Base-by-base conservation (phyloP, 2,329 filamentous ascomycete species). In the Septoria linicola region DNA sequence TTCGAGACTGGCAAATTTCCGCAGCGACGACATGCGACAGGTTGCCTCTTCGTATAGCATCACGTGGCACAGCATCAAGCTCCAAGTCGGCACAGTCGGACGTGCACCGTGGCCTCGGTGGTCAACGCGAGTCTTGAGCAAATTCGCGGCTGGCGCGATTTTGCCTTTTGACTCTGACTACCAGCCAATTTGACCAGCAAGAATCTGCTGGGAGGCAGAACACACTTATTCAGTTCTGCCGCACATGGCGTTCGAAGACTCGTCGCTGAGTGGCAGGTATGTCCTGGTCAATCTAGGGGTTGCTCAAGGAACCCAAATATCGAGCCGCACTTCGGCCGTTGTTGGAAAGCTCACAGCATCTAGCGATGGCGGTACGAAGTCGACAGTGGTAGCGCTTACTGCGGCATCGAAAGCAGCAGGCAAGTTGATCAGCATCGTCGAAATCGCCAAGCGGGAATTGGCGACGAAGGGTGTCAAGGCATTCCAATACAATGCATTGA, bases 361-460 rank as follows among this genome's bases (percentile, higher is more conserved):
- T 13, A 37, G 31, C 23, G 43, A 51, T 41, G 49, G 37, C 31
- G 51, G 36, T 8, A 41, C 50, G 23, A 49, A 72, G 54, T 14
- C 19, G 19, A 21, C 13, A 23, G 56, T 80, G 0, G 63, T 75
- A 7, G 59, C 69, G 30, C 54, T 78, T 8, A 61, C 65, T 36
- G 70, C 74, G 11, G 70, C 71, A 45, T 65, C 68, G 3, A 57
- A 60, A 11, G 65, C 62, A 2, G 76, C 80, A 1, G 76, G 75
- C 68, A 90, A 89, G 68, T 73, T 88, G 61, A 80, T 88, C 60
- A 84, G 80, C 3, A 78, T 89, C 39, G 76, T 77, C 37, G 86
- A 89, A 68, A 82, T 87, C 32, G 64, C 63, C n/a, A 71, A 72
- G 53, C 64, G 69, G 64, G 50, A 71, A 13, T 64, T 69, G 13